These are phyloP conservation scores for Spergularia marina DNA, from an alignment of 148 eudicot genomes.

Conservation along the genomic window DNA sequence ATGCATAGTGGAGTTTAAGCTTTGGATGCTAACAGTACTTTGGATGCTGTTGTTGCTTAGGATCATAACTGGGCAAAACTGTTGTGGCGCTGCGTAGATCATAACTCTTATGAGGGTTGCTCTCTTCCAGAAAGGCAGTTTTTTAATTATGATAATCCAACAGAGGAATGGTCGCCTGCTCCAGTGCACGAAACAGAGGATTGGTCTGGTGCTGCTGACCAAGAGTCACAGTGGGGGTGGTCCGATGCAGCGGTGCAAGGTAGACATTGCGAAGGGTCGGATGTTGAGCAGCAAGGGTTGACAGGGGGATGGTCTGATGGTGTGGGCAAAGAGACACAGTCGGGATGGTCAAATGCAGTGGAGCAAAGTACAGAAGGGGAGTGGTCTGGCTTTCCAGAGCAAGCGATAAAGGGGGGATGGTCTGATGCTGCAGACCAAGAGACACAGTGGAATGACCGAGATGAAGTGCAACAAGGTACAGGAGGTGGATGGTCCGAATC, in stretches of 20 bases:
- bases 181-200: conserved; percentile 7
- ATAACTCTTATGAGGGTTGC: conserved; percentile 73
- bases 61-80: conserved; percentile 72
- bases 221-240: conserved; percentile 11
- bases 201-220: conserved; percentile 20
- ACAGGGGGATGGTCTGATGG: conserved; percentile 15
- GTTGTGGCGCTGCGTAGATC: conserved; percentile 75
- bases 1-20: neutral
- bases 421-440: conserved; percentile 3
- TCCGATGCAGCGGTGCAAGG: conserved; percentile 8
- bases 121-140: conserved; percentile 61
- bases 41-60: conserved; percentile 34
- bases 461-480: neutral
- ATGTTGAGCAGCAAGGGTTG: neutral
- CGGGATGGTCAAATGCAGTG: neutral
- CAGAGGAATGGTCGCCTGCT: conserved; percentile 2
- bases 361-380: conserved; percentile 4
- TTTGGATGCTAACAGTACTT: neutral
- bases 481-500: too few species aligned
- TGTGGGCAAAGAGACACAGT: neutral
- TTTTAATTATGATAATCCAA: conserved; percentile 21
- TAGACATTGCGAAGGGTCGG: neutral
- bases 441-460: neutral
- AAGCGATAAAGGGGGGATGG: conserved; percentile 6
- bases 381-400: neutral